These are phyloP conservation scores for Rhodotorula graminis DNA, from an alignment of 768 basidiomycete species.

Conservation along the genomic window DNA sequence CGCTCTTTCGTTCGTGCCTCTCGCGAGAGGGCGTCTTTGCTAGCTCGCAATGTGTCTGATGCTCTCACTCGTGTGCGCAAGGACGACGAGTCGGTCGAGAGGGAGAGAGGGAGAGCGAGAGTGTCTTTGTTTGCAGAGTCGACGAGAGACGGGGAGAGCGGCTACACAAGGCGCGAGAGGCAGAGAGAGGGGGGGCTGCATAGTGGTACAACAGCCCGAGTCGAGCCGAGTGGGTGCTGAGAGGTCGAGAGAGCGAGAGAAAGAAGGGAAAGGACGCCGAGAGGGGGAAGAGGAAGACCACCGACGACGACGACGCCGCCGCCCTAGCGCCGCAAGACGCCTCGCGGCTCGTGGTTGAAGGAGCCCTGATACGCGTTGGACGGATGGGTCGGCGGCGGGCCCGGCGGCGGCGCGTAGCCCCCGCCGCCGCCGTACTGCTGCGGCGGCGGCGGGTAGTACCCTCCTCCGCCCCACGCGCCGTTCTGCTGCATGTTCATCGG, in stretches of 20 bases:
- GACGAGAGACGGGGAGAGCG: too few species aligned
- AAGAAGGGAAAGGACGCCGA: neutral
- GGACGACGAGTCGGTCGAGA: too few species aligned
- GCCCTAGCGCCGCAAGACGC: neutral
- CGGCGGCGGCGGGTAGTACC: slow-evolving; percentile 3
- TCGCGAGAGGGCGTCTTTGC: too few species aligned
- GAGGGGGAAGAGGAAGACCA: neutral
- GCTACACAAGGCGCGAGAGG: neutral
- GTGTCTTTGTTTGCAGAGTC: neutral
- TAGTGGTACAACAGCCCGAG: neutral
- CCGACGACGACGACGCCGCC: too few species aligned
- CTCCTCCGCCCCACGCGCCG: neutral
- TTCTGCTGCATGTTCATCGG: neutral
- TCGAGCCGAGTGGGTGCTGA: neutral
- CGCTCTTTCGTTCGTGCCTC: too few species aligned
- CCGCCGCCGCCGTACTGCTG: neutral
- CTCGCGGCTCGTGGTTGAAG: neutral
- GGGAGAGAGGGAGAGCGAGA: neutral
- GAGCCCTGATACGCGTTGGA: neutral
- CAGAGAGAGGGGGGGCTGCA: neutral
- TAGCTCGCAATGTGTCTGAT: too few species aligned
- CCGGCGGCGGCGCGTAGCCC: slow-evolving; percentile 10
- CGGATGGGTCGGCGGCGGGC: slow-evolving; percentile 16
- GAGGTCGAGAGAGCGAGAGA: neutral
- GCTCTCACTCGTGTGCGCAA: too few species aligned